Evolutionary conservation across 306 rosid genomes (phyloP), one percentile per base, ranked within the genome.

Genomic region (Citrullus colocynthis): DNA sequence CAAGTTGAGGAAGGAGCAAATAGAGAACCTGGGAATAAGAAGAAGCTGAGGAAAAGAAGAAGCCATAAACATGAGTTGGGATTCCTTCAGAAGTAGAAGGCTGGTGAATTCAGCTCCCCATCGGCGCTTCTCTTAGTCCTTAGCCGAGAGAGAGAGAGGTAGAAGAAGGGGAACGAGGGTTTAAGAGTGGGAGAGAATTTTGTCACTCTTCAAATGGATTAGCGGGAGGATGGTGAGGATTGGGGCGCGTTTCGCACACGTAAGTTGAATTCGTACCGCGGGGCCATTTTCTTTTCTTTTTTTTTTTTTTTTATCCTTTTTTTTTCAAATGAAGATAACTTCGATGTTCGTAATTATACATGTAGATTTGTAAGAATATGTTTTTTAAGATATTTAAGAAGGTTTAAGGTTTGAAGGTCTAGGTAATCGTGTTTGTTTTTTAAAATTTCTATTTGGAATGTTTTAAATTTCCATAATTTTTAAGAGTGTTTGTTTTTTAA

Each of bases 21-120:
- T 41, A 74, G 67, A 81, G 82, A 78, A 94, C 97, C 98, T 95
- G 90, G 95, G 85, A 75, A 80, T 70, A 9, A 84, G 84, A 61
- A 92, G 86, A 84, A 90, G 88, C 8, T 78, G 90, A 62, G 90
- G 55, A 81, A 88, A 85, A 48, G 91, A 84, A 36, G 79, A 87
- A 58, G 96, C 90, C 97, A 90, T 92, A 15, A 80, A 86, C 39
- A 54, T 84, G 80, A 60, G 58, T 74, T 13, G 57, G 21, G 64
- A 48, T 72, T 49, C 7, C 42, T 72, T 49, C 16, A 75, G 62
- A 82, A 78, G 72, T 59, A 36, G 42, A 37, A 48, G 49, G 20
- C 21, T 49, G 64, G 83, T 54, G 74, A 59, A 51, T 84, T 79
- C 42, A 80, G 70, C 61, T 24, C 24, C 30, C 77, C 9, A 16